These are phyloP conservation scores for Scytalidium sp. DNA, from an alignment of 2,329 filamentous ascomycete genomes.

Conservation along the genomic window DNA sequence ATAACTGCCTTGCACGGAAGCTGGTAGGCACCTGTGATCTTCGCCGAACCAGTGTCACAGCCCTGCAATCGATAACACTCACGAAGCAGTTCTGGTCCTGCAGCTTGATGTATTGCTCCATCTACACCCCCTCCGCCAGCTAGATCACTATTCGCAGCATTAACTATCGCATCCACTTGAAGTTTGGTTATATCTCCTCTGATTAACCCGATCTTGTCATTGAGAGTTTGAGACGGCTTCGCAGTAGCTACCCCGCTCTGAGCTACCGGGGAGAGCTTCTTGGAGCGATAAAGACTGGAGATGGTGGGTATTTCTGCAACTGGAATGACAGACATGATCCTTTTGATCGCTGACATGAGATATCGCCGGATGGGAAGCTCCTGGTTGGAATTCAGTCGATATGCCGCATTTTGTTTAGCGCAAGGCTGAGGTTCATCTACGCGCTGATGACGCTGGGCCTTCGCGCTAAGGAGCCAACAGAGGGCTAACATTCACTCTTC, in stretches of 20 bases:
- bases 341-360: slow-evolving; percentile 17
- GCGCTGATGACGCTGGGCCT: too few species aligned
- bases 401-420: too few species aligned
- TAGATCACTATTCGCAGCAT: slow-evolving; percentile 79
- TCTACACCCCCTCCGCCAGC: slow-evolving; percentile 89
- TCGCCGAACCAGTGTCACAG: slow-evolving; percentile 75
- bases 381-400: too few species aligned
- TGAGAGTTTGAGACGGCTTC: slow-evolving; percentile 52
- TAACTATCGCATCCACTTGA: slow-evolving; percentile 79
- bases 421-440: too few species aligned
- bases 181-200: slow-evolving; percentile 81
- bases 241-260: slow-evolving; percentile 16
- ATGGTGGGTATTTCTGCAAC: slow-evolving; percentile 27
- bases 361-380: background rate
- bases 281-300: slow-evolving; percentile 26
- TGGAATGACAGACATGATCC: slow-evolving; percentile 22
- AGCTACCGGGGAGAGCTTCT: slow-evolving; percentile 21
- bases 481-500: too few species aligned
- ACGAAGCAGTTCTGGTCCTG: slow-evolving; percentile 62
- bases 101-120: slow-evolving; percentile 81
- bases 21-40: slow-evolving; percentile 75
- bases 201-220: slow-evolving; percentile 68
- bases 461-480: too few species aligned
- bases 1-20: slow-evolving; percentile 79
- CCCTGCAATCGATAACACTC: slow-evolving; percentile 73